phyloP scores from a whole-genome alignment of 257 asterid genomes.

The Solanum phureja region DNA sequence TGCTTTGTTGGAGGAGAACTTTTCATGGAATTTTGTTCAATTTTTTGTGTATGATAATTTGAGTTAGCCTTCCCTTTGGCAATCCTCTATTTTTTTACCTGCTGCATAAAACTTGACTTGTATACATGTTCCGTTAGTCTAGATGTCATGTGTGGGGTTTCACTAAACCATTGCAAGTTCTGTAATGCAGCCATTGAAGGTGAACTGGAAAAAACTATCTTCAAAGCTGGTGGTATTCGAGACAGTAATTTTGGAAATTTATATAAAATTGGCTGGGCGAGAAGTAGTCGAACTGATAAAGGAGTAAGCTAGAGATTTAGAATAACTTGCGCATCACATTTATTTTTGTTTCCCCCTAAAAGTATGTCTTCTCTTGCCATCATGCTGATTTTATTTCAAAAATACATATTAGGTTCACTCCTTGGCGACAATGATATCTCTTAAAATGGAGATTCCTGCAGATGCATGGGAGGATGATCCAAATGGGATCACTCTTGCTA shows the following conservation, averaged over 20 bases:
- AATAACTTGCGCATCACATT: not conserved
- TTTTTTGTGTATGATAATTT: not conserved
- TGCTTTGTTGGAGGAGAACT: not conserved
- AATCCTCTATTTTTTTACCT: not conserved
- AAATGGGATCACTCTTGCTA: slow-evolving; percentile 64
- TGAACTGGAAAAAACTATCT: slow-evolving; percentile 80
- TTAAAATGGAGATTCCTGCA: slow-evolving; percentile 91
- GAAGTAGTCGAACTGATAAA: slow-evolving; percentile 97
- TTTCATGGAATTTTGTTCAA: not conserved
- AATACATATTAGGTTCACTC: slow-evolving; percentile 71
- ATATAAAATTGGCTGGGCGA: slow-evolving; percentile 82
- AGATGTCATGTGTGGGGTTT: slow-evolving; percentile 5
- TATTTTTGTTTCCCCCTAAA: not conserved
- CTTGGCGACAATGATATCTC: slow-evolving; percentile 78
- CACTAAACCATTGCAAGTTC: slow-evolving; percentile 18
- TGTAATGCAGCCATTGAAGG: slow-evolving; percentile 78
- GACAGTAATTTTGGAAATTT: slow-evolving; percentile 85
- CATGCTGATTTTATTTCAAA: not conserved
- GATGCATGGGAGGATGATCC: slow-evolving; percentile 88
- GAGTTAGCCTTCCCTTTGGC: not conserved
- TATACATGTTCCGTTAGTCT: not conserved
- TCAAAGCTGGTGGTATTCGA: slow-evolving; percentile 77
- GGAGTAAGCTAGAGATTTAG: slow-evolving; percentile 47
- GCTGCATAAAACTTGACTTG: not conserved
- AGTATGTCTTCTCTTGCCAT: not conserved